Conservation (phyloP, 768 basidiomycete genomes). For the Rhodosporidiobolus sp. region DNA sequence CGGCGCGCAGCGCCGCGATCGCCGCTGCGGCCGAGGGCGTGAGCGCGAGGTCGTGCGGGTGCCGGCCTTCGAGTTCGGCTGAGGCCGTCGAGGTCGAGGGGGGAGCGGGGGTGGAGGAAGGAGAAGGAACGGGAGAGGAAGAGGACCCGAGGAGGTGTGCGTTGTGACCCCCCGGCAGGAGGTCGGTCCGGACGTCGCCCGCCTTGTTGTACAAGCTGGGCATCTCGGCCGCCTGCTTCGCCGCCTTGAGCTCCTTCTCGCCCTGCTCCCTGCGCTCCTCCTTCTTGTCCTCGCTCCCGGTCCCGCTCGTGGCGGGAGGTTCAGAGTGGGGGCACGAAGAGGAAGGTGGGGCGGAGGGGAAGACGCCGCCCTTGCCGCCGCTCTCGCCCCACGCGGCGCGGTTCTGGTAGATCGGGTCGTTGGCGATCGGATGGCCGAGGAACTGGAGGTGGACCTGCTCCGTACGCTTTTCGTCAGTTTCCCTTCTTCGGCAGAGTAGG, state of each 20-base stretch:
- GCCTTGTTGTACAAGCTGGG: too few species aligned
- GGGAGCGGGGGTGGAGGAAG: conserved; percentile 4
- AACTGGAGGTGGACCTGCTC: conserved; percentile 75
- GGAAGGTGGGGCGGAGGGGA: background rate
- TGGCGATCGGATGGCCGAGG: conserved; percentile 87
- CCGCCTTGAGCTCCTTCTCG: background rate
- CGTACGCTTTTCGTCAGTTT: background rate
- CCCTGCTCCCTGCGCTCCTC: conserved; percentile 37
- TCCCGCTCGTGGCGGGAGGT: too few species aligned
- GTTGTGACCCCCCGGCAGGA: conserved; percentile 1
- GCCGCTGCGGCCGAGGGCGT: conserved; percentile 71
- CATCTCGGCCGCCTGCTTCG: too few species aligned
- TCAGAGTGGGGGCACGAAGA: too few species aligned
- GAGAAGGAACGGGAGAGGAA: background rate
- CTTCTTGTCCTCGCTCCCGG: background rate
- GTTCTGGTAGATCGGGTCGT: conserved; percentile 89
- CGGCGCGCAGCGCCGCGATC: conserved; percentile 74
- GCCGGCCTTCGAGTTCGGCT: conserved; percentile 32
- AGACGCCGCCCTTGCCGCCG: conserved; percentile 42
- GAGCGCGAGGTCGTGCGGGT: conserved; percentile 63
- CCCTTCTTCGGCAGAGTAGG: background rate
- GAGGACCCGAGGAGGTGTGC: background rate
- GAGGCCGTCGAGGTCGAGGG: too few species aligned
- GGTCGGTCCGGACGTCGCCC: too few species aligned
- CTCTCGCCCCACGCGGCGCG: conserved; percentile 48